Conservation (phyloP, 2,329 filamentous ascomycete genomes). For the Parastagonospora nodorum region DNA sequence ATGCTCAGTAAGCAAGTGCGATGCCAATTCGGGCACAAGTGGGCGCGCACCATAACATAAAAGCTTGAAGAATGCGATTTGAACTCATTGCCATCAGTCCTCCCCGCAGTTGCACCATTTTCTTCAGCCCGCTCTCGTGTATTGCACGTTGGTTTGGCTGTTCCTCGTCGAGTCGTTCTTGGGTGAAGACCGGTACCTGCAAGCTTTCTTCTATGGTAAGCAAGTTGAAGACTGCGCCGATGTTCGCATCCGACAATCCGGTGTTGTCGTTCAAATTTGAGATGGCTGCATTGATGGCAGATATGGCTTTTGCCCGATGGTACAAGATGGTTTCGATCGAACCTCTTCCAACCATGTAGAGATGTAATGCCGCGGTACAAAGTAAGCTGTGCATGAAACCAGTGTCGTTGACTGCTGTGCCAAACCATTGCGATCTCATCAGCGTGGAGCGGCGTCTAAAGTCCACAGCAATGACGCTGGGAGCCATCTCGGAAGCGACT, state of each 20-base stretch:
- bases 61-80: constrained; percentile 47
- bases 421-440: constrained; percentile 45
- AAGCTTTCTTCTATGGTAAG: constrained; percentile 44
- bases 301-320: constrained; percentile 41
- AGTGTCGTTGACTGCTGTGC: constrained; percentile 38
- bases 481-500: constrained; percentile 45
- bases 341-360: constrained; percentile 39
- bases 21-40: constrained; percentile 25
- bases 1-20: constrained; percentile 46
- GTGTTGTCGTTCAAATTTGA: constrained; percentile 28
- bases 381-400: constrained; percentile 49
- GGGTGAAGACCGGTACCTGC: constrained; percentile 25
- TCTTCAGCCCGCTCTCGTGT: constrained; percentile 40
- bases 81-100: constrained; percentile 40
- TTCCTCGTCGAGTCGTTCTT: constrained; percentile 28
- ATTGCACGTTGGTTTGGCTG: constrained; percentile 38
- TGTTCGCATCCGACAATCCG: constrained; percentile 43
- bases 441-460: constrained; percentile 40
- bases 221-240: constrained; percentile 47
- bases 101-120: constrained; percentile 44
- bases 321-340: constrained; percentile 36
- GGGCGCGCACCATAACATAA: constrained; percentile 47
- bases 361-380: constrained; percentile 41
- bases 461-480: constrained; percentile 44
- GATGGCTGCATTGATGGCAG: constrained; percentile 40